A percentile compares a stretch with the other conserved stretches of the same genome.
Conservation (phyloP, 108 stramenopile genomes). For the Parietichytrium sp. region DNA sequence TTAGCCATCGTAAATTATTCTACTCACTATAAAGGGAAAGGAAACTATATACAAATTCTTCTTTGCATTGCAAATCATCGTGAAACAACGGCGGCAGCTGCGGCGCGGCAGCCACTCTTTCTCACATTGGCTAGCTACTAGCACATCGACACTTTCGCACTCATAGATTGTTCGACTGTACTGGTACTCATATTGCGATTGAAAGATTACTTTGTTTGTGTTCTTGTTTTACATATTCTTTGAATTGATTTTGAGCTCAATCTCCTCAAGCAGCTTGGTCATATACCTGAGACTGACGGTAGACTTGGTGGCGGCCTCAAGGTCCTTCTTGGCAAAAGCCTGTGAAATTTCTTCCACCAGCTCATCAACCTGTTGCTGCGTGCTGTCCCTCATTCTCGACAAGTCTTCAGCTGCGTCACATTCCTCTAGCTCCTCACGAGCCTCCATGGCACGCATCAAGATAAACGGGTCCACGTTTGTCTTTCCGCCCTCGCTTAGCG, state of each 20-base stretch:
- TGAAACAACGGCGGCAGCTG: too few species aligned
- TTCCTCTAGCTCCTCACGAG: background rate
- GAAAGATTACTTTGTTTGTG: too few species aligned
- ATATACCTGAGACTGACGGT: background rate
- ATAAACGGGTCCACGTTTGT: background rate
- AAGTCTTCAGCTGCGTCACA: background rate
- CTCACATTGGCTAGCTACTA: too few species aligned
- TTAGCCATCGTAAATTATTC: too few species aligned
- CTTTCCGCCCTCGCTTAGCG: constrained; percentile 5
- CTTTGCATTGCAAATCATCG: too few species aligned
- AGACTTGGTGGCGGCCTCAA: background rate
- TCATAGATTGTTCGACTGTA: too few species aligned
- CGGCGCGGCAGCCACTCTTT: too few species aligned
- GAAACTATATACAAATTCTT: too few species aligned
- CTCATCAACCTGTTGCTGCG: background rate
- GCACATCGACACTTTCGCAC: too few species aligned
- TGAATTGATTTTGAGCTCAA: background rate
- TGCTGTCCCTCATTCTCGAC: background rate
- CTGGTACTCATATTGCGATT: too few species aligned
- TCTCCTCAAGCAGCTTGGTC: constrained; percentile 1
- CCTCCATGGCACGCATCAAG: background rate
- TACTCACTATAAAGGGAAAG: too few species aligned
- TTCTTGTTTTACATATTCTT: too few species aligned
- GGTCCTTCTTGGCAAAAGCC: background rate
- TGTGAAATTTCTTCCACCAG: background rate